A percentile compares a stretch with the other conserved stretches of the same genome.
These are phyloP conservation scores for Yamadazyma triangularis DNA, from an alignment of 1,139 yeast species.

Conservation along the genomic window DNA sequence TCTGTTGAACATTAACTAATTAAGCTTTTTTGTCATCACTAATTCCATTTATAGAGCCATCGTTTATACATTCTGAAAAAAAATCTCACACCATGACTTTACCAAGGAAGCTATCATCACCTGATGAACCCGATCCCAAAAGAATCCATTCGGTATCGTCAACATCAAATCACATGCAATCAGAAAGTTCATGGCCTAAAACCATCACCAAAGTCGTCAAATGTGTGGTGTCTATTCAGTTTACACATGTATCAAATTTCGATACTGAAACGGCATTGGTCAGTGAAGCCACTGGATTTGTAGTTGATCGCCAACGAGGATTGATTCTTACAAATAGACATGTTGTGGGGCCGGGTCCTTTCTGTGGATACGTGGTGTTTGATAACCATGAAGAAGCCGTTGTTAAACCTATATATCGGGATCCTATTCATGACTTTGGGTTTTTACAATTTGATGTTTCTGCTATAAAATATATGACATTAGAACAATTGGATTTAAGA, in stretches of 20 bases:
- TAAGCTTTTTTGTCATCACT: too few species aligned
- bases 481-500: constrained; percentile 59
- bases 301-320: constrained; percentile 81
- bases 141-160: too few species aligned
- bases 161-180: too few species aligned
- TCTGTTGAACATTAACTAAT: too few species aligned
- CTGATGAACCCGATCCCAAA: not conserved
- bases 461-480: constrained; percentile 67
- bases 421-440: constrained; percentile 85
- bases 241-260: constrained; percentile 79
- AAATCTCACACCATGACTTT: too few species aligned
- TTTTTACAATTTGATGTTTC: constrained; percentile 72
- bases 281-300: constrained; percentile 92
- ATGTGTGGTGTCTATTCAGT: constrained; percentile 85
- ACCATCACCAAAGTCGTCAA: constrained; percentile 81
- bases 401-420: constrained; percentile 77
- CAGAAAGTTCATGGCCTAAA: too few species aligned
- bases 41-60: too few species aligned
- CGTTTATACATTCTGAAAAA: too few species aligned
- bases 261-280: constrained; percentile 82
- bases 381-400: constrained; percentile 94
- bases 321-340: constrained; percentile 88
- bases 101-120: not conserved
- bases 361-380: constrained; percentile 84
- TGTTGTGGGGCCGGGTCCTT: constrained; percentile 94